Base-by-base conservation (phyloP, 148 eudicot species). In the Rhododendron molle region DNA sequence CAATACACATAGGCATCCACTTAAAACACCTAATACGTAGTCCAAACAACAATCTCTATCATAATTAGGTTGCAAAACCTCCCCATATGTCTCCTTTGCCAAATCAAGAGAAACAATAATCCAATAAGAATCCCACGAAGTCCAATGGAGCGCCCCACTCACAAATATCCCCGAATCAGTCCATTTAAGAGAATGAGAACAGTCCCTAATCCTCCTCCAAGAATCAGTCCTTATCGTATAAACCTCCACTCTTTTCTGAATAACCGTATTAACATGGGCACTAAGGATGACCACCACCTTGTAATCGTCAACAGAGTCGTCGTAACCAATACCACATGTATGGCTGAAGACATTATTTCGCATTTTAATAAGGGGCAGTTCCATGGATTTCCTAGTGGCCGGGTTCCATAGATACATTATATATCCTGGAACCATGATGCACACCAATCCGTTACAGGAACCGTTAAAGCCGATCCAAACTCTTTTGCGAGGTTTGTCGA, bases 141-240 rank as follows among this genome's bases (percentile, higher is more conserved):
- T 85, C 92, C 92, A 93, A 85, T 93, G 94, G 62, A 93, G 90
- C 83, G 87, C 86, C 71, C 95, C 94, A 72, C 83, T 89, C 0
- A 85, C 89, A 83, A 67, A 84, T 30, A 79, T 60, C 32, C 94
- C 93, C 8, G 84, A 71, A 54, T 85, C 87, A 76, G 84, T 5
- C 43, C 43, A 5, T 44, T 0, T 83, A 83, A 86, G 77, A 76
- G 85, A 85, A 67, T 36, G 56, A 78, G 87, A 83, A 54, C 20
- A 54, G 7, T 3, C 60, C 7, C 60, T 0, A 3, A 54, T 16
- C 60, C 60, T 54, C 60, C 60, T 54, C 60, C 60, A 54, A 0
- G 60, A 54, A 54, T 15, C 21, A 15, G 21, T 15, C 21, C 60
- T 54, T 0, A 16, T 16, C 0, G 60, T 14, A 54, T 54, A 54